Conservation (phyloP, 2,329 filamentous ascomycete species). For the Xylariaceae sp. region DNA sequence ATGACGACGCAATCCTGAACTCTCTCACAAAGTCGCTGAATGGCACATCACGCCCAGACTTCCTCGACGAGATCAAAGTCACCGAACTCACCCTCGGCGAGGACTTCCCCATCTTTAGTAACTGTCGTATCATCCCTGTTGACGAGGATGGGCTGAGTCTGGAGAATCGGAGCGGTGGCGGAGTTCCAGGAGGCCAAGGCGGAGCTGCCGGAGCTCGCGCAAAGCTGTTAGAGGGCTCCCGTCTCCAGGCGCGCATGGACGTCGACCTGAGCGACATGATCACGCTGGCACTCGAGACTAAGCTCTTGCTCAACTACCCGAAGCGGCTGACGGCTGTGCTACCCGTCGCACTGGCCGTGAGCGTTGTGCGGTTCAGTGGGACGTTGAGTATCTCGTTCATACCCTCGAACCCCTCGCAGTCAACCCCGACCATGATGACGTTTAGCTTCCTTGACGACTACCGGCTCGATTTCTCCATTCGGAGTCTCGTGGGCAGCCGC, state of each 20-base stretch:
- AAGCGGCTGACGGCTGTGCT: slow-evolving; percentile 87
- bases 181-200: slow-evolving; percentile 49
- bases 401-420: slow-evolving; percentile 72
- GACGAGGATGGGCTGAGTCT: slow-evolving; percentile 75
- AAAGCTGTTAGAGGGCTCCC: slow-evolving; percentile 65
- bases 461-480: slow-evolving; percentile 80
- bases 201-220: slow-evolving; percentile 55
- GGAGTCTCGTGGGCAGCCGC: slow-evolving; percentile 80
- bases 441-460: slow-evolving; percentile 95
- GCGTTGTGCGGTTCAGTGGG: slow-evolving; percentile 91
- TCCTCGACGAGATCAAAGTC: slow-evolving; percentile 90
- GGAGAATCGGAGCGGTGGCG: slow-evolving; percentile 40
- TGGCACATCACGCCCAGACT: slow-evolving; percentile 84
- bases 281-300: slow-evolving; percentile 92
- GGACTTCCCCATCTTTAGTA: slow-evolving; percentile 98
- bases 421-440: slow-evolving; percentile 84
- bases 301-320: slow-evolving; percentile 91
- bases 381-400: slow-evolving; percentile 94
- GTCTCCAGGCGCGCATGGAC: slow-evolving; percentile 94
- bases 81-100: slow-evolving; percentile 94
- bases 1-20: slow-evolving; percentile 87
- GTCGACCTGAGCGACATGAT: slow-evolving; percentile 96
- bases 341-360: slow-evolving; percentile 89
- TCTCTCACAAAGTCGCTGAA: slow-evolving; percentile 88
- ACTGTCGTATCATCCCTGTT: slow-evolving; percentile 93